Conservation (phyloP, 2,329 filamentous ascomycete species). For the Penicillium sclerotiorum region DNA sequence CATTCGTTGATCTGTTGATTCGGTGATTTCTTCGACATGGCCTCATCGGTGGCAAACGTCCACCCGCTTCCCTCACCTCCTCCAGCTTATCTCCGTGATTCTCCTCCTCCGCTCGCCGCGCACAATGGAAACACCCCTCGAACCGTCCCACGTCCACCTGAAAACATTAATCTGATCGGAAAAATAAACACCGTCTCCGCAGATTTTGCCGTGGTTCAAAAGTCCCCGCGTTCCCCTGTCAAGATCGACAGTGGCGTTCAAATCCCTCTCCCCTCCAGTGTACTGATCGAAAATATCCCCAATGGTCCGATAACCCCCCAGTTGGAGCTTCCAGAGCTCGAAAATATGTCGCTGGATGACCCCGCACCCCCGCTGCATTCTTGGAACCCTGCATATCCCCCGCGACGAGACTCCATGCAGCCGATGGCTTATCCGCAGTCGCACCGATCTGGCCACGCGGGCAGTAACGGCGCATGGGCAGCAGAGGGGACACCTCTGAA, state of each 20-base stretch:
- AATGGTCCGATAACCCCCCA: slow-evolving; percentile 25
- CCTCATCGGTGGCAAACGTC: slow-evolving; percentile 2
- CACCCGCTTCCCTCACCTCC: slow-evolving; percentile 41
- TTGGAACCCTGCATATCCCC: slow-evolving; percentile 25
- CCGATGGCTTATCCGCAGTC: slow-evolving; percentile 15
- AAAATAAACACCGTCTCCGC: slow-evolving; percentile 25
- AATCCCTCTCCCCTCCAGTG: slow-evolving; percentile 31
- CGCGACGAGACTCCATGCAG: slow-evolving; percentile 28
- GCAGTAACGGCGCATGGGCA: slow-evolving; percentile 41
- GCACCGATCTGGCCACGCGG: slow-evolving; percentile 32
- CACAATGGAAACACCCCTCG: slow-evolving; percentile 25
- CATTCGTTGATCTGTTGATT: not conserved
- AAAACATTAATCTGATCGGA: slow-evolving; percentile 25
- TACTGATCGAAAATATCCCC: slow-evolving; percentile 30
- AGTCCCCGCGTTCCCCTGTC: slow-evolving; percentile 37
- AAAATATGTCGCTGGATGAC: slow-evolving; percentile 30
- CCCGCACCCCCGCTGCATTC: slow-evolving; percentile 18
- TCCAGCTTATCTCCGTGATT: slow-evolving; percentile 46
- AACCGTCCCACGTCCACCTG: slow-evolving; percentile 24
- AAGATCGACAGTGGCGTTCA: slow-evolving; percentile 33
- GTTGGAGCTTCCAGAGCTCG: slow-evolving; percentile 29
- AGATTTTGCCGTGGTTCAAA: slow-evolving; percentile 30
- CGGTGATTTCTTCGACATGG: not conserved
- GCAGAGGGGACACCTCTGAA: slow-evolving; percentile 31
- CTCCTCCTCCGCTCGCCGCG: slow-evolving; percentile 30